Conservation (phyloP, 1,139 yeast species). For the Hyphopichia wangnamkhiaoensis region DNA sequence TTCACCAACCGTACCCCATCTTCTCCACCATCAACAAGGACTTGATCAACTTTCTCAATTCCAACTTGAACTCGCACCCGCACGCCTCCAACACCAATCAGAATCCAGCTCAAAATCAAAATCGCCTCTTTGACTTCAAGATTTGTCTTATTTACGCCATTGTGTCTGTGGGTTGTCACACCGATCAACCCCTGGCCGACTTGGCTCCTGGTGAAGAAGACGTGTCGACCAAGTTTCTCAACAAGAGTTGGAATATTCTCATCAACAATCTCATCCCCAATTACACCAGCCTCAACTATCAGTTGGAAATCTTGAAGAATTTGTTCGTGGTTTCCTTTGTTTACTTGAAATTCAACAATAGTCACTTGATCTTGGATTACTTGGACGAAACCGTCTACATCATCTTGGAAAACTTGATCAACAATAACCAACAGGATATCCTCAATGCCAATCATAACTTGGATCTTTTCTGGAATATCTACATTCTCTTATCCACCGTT, state of each 20-base stretch:
- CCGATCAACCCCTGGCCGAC: too few species aligned
- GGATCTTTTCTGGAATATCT: constrained; percentile 46
- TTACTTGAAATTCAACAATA: constrained; percentile 31
- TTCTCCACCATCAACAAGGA: constrained; percentile 27
- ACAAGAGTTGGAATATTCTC: constrained; percentile 46
- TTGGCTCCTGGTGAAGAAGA: constrained; percentile 7
- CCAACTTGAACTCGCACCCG: constrained; percentile 9
- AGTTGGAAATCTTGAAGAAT: constrained; percentile 39
- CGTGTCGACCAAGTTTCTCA: constrained; percentile 35
- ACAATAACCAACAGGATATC: constrained; percentile 10
- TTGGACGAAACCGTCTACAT: constrained; percentile 47
- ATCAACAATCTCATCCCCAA: constrained; percentile 46
- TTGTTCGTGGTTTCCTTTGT: constrained; percentile 34
- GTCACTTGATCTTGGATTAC: constrained; percentile 44
- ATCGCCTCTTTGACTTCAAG: constrained; percentile 20
- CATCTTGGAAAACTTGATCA: constrained; percentile 25
- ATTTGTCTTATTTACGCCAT: constrained; percentile 29
- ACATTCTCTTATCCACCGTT: constrained; percentile 40
- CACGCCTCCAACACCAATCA: constrained; percentile 2
- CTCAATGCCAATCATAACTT: constrained; percentile 14
- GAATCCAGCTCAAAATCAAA: background rate
- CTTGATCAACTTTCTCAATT: constrained; percentile 27
- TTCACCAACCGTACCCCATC: constrained; percentile 18
- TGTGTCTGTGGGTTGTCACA: constrained; percentile 25
- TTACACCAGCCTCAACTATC: constrained; percentile 36